These are phyloP conservation scores for Naematelia aurantialba DNA, from an alignment of 768 basidiomycete genomes.

Conservation along the genomic window DNA sequence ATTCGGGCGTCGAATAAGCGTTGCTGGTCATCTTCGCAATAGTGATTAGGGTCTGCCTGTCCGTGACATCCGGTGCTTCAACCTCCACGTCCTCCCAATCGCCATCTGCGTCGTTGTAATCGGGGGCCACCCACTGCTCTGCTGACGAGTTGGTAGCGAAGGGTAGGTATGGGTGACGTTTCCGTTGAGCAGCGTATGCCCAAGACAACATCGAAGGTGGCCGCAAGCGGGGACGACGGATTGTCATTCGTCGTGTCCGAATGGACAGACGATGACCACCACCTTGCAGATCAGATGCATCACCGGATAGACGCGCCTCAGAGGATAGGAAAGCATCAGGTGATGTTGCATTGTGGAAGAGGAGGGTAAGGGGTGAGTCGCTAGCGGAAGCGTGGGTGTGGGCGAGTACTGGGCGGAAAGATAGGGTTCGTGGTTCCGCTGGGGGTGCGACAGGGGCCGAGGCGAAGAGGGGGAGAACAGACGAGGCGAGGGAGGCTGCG, in stretches of 20 bases:
- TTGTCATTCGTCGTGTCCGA: constrained; percentile 31
- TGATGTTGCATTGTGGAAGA: constrained; percentile 32
- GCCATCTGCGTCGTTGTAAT: constrained; percentile 26
- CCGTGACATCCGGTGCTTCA: constrained; percentile 65
- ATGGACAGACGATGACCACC: constrained; percentile 20
- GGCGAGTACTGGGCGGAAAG: constrained; percentile 45
- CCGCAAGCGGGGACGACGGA: constrained; percentile 31
- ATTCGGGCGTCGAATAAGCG: constrained; percentile 64
- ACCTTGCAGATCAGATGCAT: constrained; percentile 11
- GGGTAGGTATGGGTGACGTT: background rate
- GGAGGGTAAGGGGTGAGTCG: constrained; percentile 11
- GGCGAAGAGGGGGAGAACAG: constrained; percentile 25
- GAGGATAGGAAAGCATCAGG: constrained; percentile 1
- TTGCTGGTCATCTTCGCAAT: constrained; percentile 89
- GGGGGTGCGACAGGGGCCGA: constrained; percentile 7
- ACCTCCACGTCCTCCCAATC: constrained; percentile 68
- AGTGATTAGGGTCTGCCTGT: constrained; percentile 66
- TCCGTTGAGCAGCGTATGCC: constrained; percentile 13
- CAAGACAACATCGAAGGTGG: constrained; percentile 40
- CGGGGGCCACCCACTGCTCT: constrained; percentile 32
- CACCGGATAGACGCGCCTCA: background rate
- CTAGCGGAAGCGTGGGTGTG: constrained; percentile 29
- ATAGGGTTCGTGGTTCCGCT: constrained; percentile 14
- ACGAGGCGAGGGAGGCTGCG: constrained; percentile 25
- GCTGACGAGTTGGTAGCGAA: constrained; percentile 5